Base-by-base conservation (phyloP, 768 basidiomycete species). In the Tricholomella constricta region DNA sequence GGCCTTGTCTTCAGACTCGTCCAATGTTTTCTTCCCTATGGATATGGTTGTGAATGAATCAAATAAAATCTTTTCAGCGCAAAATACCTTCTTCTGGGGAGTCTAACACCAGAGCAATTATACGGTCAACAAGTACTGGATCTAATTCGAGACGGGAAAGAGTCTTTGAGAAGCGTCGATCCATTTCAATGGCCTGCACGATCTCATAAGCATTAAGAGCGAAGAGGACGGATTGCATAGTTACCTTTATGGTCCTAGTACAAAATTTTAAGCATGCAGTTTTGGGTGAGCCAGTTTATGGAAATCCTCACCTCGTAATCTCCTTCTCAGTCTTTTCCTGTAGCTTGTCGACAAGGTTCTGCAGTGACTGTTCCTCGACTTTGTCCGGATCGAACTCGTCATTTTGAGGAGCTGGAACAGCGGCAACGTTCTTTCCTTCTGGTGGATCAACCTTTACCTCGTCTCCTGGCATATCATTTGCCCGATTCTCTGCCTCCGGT, bases 291-390 rank as follows among this genome's bases (percentile, higher is more conserved):
- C 14, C 14, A 26, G 20, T 29, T 12, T 35, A 22, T 26, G 15
- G 41, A 14, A 22, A 25, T 37, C 19, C 71, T 19, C 60, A 88
- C 95, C 84, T 79, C 4, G 75, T 69, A 51, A 95, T 83, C 62
- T 97, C 96, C 66, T 86, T 94, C 67, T 96, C 91, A 5, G 82
- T 89, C 65, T 85, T 94, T 17, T 95, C 92, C 62, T 96, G 92
- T 43, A 88, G 74, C 62, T 83, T 87, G 57, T 96, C 93, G 1
- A 96, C 82, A 42, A 93, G 63, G 41, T 68, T 71, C 71, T 94
- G 93, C 45, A 93, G 73, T 26, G 77, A 74, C 52, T 74, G 77
- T 47, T 86, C 82, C 62, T 80, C 80, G 10, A 67, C 72, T 46
- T 73, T 76, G 45, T 73, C 72, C 15, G 65, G 61, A 52, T 70